Evolutionary conservation across 352 stramenopile genomes (phyloP).

Genomic region (Phytophthora boehmeriae): DNA sequence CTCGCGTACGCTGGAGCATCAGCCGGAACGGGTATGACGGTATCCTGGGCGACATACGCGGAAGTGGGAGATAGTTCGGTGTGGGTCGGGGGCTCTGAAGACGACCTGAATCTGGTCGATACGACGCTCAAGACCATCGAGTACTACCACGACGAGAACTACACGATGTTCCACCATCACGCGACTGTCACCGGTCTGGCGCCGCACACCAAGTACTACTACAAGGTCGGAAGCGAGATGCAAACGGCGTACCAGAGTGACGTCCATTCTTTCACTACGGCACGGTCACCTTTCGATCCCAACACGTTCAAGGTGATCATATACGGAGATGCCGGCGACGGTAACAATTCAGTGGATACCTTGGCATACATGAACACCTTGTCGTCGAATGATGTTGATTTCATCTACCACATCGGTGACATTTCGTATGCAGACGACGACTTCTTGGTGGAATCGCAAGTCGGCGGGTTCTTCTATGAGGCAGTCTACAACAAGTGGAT

Average conservation of each 20-base stretch:
- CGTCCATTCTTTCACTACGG: slow-evolving; percentile 36
- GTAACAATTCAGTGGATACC: slow-evolving; percentile 24
- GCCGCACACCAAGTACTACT: slow-evolving; percentile 39
- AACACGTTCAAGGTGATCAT: slow-evolving; percentile 27
- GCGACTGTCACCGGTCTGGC: slow-evolving; percentile 32
- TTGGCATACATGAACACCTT: slow-evolving; percentile 37
- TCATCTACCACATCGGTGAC: slow-evolving; percentile 38
- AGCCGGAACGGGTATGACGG: slow-evolving; percentile 45
- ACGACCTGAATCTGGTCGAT: slow-evolving; percentile 7
- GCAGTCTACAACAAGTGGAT: slow-evolving; percentile 72
- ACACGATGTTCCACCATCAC: slow-evolving; percentile 46
- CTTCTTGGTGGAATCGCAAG: slow-evolving; percentile 22
- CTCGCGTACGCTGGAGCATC: slow-evolving; percentile 40
- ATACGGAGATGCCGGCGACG: slow-evolving; percentile 28
- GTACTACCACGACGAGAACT: slow-evolving; percentile 43
- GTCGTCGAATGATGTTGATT: slow-evolving; percentile 17
- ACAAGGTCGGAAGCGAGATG: slow-evolving; percentile 14
- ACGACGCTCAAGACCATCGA: slow-evolving; percentile 13
- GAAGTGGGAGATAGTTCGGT: slow-evolving; percentile 32
- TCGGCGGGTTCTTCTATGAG: slow-evolving; percentile 41
- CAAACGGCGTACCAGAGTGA: slow-evolving; percentile 21
- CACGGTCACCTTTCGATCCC: slow-evolving; percentile 10
- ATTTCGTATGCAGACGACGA: slow-evolving; percentile 36
- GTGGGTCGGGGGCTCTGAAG: slow-evolving; percentile 34
- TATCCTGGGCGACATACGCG: slow-evolving; percentile 52